Evolutionary conservation across 805 yeast species (phyloP).

Genomic region (Candida montana): DNA sequence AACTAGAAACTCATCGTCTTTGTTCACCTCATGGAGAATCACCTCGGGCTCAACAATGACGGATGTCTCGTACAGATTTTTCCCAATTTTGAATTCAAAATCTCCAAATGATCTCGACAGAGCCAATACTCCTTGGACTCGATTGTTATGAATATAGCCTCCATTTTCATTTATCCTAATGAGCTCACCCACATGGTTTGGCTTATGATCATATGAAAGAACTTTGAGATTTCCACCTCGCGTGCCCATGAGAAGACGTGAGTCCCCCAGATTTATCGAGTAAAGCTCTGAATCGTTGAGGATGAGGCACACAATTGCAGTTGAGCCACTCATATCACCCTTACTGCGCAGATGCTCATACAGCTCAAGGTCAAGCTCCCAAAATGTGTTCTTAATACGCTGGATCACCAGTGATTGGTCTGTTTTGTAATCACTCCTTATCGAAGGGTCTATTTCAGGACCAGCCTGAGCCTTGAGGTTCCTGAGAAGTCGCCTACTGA

Average conservation of each 20-base stretch:
- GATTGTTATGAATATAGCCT: slow-evolving; percentile 85
- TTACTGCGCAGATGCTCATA: slow-evolving; percentile 32
- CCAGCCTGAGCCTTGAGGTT: slow-evolving; percentile 1
- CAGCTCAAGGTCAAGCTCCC: slow-evolving; percentile 40
- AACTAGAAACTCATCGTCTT: slow-evolving; percentile 60
- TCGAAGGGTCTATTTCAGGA: no score
- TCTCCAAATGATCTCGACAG: slow-evolving; percentile 88
- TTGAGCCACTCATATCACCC: slow-evolving; percentile 43
- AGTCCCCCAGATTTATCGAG: slow-evolving; percentile 74
- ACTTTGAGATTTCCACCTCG: slow-evolving; percentile 48
- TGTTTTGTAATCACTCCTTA: slow-evolving; percentile 24
- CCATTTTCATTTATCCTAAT: slow-evolving; percentile 90
- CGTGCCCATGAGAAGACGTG: slow-evolving; percentile 52
- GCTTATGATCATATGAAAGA: slow-evolving; percentile 81
- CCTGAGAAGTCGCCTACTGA: slow-evolving; percentile 19
- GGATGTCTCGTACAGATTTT: slow-evolving; percentile 47
- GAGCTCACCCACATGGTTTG: slow-evolving; percentile 90
- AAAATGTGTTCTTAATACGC: slow-evolving; percentile 38
- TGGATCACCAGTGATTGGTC: slow-evolving; percentile 31
- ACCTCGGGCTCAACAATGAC: slow-evolving; percentile 80
- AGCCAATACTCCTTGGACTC: slow-evolving; percentile 95
- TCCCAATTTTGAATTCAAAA: slow-evolving; percentile 42
- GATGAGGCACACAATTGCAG: slow-evolving; percentile 43
- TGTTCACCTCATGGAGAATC: slow-evolving; percentile 43
- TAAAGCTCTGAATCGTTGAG: slow-evolving; percentile 40